Base-by-base conservation (phyloP, 2,329 filamentous ascomycete genomes). In the Tolypocladium guangdongense region DNA sequence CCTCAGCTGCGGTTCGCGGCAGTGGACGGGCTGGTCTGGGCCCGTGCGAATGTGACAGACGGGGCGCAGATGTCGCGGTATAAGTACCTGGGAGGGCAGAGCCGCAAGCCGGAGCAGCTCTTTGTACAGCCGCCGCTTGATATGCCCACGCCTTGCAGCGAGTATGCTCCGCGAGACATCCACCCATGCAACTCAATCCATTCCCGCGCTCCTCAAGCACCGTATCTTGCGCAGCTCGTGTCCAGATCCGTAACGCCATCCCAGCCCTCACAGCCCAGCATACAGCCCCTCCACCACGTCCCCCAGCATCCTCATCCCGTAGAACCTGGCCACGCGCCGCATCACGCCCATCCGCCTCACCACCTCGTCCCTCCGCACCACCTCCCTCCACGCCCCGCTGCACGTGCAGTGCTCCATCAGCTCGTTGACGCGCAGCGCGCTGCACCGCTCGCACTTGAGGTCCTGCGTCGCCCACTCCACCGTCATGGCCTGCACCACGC, bases 331-430 rank as follows among this genome's bases (percentile, higher is more conserved):
- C 49, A 95, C 91, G 52, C 80, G 83, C 59, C 75, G 77, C 69
- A 90, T 85, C 5, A 96, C 86, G 43, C 68, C 76, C 62, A 97
- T 62, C 65, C 74, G 79, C 65, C 75, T 81, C 63, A 80, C 70
- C 30, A 92, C 73, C 32, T 87, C 87, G 33, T 78, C 81, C 58
- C 78, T 77, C 60, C 84, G 80, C 55, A 91, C 76, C 22, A 83
- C 88, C 59, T 82, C 82, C 20, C 77, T 78, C 93, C 93, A 99
- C 55, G 81, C 80, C 4, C 93, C 93, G 56, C 88, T 89, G 74
- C 93, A 99, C 12, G 85, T 87, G 70, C 95, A 99, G 69, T 97
- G 91, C 68, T 96, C 92, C 84, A 93, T 90, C 62, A 97, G 95
- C 64, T 96, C 92, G 66, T 96, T 97, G 41, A 88, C 78, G 64